Evolutionary conservation across 495 filamentous ascomycete genomes (phyloP), one percentile per base, ranked within the genome.

Genomic region (Trichoderma reesei): DNA sequence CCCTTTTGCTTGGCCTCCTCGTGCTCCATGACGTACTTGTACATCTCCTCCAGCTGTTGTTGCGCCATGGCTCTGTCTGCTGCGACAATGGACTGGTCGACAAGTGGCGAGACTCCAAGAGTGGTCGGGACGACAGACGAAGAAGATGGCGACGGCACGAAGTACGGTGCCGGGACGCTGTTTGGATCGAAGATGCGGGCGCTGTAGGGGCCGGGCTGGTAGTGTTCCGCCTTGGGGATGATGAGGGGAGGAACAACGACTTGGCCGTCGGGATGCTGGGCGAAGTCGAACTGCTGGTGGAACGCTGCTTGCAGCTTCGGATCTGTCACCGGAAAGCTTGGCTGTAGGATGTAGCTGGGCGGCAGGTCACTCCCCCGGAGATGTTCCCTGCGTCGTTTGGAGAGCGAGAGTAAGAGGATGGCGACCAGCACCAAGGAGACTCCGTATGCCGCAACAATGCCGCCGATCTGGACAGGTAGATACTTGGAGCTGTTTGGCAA

Each of bases 11-110:
- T 88, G 60, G 84, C 83, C 42, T 85, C 86, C 74, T 95, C 90
- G 61, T 93, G 88, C 75, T 90, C 90, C 89, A 96, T 88, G 65
- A 96, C 92, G 54, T 91, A 88, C 60, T 85, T 90, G 72, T 97
- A 97, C 68, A 97, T 85, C 72, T 90, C 86, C 71, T 94, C 91
- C 76, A 97, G 86, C 71, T 96, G 87, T 65, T 83, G 79, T 71
- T 92, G 86, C 70, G 87, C 84, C 73, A 85, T 82, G 66, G 80
- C 83, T 66, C 82, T 84, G 75, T 96, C 90, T 65, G 80, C 79
- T 41, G 86, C 82, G 36, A 96, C 82, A 37, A 95, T 83, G 51
- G 82, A 82, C 62, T 86, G 83, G 72, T 97, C 92, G 63, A 96
- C 86, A 38, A 74, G 70, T 37, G 75, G 72, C 51, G 79, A 75